Conservation (phyloP, 805 yeast species). For the Ogataea pini region DNA sequence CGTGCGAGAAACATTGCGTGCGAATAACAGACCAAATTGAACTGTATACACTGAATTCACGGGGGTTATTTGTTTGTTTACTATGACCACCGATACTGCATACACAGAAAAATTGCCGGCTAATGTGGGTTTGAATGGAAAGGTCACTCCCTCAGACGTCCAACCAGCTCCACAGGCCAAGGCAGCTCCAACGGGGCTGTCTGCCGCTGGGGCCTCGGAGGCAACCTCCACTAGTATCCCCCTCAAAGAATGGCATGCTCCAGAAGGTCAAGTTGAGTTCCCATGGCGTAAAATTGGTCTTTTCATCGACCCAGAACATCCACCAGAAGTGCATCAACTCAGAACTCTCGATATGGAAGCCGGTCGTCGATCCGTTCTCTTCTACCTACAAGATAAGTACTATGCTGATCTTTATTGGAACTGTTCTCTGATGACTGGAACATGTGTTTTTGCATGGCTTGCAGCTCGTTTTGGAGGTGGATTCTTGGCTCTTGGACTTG, state of each 20-base stretch:
- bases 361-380: slow-evolving; percentile 43
- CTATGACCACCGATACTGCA: not conserved
- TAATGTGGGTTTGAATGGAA: not conserved
- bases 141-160: not conserved
- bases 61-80: not conserved
- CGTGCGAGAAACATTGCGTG: not conserved
- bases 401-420: slow-evolving; percentile 75
- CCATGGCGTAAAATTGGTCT: slow-evolving; percentile 39
- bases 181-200: no score
- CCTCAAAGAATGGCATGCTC: slow-evolving; percentile 12
- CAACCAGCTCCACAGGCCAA: no score
- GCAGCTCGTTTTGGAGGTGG: slow-evolving; percentile 66
- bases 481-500: slow-evolving; percentile 58
- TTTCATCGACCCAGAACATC: slow-evolving; percentile 30
- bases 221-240: slow-evolving; percentile 1
- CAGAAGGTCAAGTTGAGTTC: slow-evolving; percentile 25
- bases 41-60: not conserved
- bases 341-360: slow-evolving; percentile 19
- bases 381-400: slow-evolving; percentile 66
- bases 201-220: not conserved
- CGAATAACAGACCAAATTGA: not conserved
- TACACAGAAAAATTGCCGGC: not conserved
- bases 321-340: slow-evolving; percentile 23
- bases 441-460: slow-evolving; percentile 72
- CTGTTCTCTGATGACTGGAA: slow-evolving; percentile 61